Percentiles rank a stretch among this genome's conserved stretches.
These are phyloP conservation scores for Tylopilus sp. DNA, from an alignment of 768 basidiomycete species.

Conservation along the genomic window DNA sequence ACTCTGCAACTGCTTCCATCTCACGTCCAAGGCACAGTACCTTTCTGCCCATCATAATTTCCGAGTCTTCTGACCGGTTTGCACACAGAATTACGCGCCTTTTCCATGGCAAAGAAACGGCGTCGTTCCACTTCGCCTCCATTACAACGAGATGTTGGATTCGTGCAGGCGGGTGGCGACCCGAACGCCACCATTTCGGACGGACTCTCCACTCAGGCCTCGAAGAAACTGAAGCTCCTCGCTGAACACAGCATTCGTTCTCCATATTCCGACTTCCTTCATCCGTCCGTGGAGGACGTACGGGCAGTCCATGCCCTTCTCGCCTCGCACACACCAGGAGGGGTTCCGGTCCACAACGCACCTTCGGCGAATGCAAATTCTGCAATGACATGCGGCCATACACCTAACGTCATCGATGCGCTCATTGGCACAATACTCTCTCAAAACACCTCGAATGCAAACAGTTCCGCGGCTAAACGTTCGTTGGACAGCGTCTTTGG, in stretches of 20 bases:
- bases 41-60: not conserved
- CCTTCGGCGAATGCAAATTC: conserved; percentile 33
- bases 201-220: conserved; percentile 12
- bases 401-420: conserved; percentile 53
- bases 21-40: not conserved
- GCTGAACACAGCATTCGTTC: conserved; percentile 39
- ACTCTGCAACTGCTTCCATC: not conserved
- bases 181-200: not conserved
- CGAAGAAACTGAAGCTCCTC: conserved; percentile 51
- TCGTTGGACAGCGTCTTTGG: conserved; percentile 48
- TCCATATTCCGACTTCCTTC: conserved; percentile 44
- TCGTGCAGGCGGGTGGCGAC: not conserved
- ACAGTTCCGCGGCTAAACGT: conserved; percentile 49
- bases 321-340: conserved; percentile 34
- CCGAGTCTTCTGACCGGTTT: not conserved
- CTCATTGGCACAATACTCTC: conserved; percentile 59
- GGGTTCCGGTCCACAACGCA: conserved; percentile 25
- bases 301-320: conserved; percentile 41
- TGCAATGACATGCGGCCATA: conserved; percentile 42
- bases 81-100: not conserved
- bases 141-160: not conserved
- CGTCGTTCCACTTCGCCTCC: conserved; percentile 7
- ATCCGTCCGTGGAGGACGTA: conserved; percentile 44
- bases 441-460: conserved; percentile 52
- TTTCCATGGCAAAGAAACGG: conserved; percentile 12